Conservation (phyloP, 2,329 filamentous ascomycete genomes). For the Ascochyta viciae-villosae region DNA sequence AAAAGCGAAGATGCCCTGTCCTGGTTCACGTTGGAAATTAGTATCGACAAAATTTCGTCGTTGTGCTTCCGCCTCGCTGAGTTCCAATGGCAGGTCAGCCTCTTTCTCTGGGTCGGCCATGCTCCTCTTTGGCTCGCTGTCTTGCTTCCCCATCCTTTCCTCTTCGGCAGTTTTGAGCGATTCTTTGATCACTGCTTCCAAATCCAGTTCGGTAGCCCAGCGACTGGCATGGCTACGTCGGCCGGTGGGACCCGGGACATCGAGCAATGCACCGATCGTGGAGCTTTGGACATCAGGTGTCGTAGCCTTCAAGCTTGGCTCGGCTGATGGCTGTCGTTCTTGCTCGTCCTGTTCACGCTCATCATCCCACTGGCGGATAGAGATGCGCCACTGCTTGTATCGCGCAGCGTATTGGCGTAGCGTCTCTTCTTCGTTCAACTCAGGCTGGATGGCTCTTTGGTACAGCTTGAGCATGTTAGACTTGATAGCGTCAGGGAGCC, state of each 20-base stretch:
- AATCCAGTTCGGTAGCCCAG: slow-evolving; percentile 69
- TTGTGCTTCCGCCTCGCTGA: slow-evolving; percentile 66
- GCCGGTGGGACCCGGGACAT: slow-evolving; percentile 37
- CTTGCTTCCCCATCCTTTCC: slow-evolving; percentile 72
- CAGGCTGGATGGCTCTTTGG: slow-evolving; percentile 43
- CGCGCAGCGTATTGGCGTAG: slow-evolving; percentile 46
- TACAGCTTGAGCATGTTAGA: slow-evolving; percentile 46
- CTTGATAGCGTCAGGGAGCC: slow-evolving; percentile 45
- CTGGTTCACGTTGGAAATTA: slow-evolving; percentile 69
- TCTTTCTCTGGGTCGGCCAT: slow-evolving; percentile 79
- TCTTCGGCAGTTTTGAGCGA: slow-evolving; percentile 72
- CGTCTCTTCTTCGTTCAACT: slow-evolving; percentile 36
- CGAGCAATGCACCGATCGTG: slow-evolving; percentile 36
- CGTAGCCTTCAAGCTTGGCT: slow-evolving; percentile 43
- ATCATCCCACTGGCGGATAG: slow-evolving; percentile 51
- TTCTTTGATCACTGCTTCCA: slow-evolving; percentile 74
- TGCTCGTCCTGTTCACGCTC: slow-evolving; percentile 49
- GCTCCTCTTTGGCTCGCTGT: slow-evolving; percentile 66
- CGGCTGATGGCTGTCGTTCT: slow-evolving; percentile 46
- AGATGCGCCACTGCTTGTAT: slow-evolving; percentile 53
- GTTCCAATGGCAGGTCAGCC: slow-evolving; percentile 75
- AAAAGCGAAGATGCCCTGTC: slow-evolving; percentile 72
- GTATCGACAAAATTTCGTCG: slow-evolving; percentile 69
- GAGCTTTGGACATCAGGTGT: slow-evolving; percentile 57
- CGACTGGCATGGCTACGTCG: slow-evolving; percentile 42